These are phyloP conservation scores for Guadua angustifolia DNA, from an alignment of 176 grass and related monocot genomes.

Conservation along the genomic window DNA sequence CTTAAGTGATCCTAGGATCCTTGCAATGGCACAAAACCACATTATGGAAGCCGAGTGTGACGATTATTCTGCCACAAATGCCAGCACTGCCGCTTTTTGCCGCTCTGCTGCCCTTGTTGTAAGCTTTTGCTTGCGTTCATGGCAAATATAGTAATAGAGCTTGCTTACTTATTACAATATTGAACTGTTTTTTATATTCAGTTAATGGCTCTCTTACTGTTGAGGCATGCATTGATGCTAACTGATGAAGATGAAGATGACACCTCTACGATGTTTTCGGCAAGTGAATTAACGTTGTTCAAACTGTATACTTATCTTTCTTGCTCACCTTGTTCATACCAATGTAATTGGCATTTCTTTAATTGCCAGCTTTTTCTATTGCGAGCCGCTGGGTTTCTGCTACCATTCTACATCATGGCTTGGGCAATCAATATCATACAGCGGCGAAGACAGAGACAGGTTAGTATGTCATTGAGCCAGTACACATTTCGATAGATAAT, in stretches of 20 bases:
- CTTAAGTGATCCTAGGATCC: slow-evolving; percentile 69
- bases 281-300: slow-evolving; percentile 50
- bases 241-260: slow-evolving; percentile 88
- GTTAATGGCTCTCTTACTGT: slow-evolving; percentile 86
- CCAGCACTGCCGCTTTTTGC: slow-evolving; percentile 65
- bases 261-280: slow-evolving; percentile 77
- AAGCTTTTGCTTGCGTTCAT: slow-evolving; percentile 29
- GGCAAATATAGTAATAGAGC: background rate
- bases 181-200: slow-evolving; percentile 37
- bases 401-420: slow-evolving; percentile 94
- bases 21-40: slow-evolving; percentile 74
- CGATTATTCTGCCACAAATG: slow-evolving; percentile 79
- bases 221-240: slow-evolving; percentile 79
- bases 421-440: slow-evolving; percentile 92
- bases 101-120: slow-evolving; percentile 85
- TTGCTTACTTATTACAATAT: slow-evolving; percentile 32
- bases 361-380: slow-evolving; percentile 79
- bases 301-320: background rate
- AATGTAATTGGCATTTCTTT: slow-evolving; percentile 25
- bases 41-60: slow-evolving; percentile 86
- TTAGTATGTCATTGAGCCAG: slow-evolving; percentile 37
- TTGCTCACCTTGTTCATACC: background rate
- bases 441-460: slow-evolving; percentile 77
- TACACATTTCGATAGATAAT: no score
- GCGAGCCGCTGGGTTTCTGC: slow-evolving; percentile 77